Conservation (phyloP, 805 yeast genomes). For the Barnettozyma salicaria region DNA sequence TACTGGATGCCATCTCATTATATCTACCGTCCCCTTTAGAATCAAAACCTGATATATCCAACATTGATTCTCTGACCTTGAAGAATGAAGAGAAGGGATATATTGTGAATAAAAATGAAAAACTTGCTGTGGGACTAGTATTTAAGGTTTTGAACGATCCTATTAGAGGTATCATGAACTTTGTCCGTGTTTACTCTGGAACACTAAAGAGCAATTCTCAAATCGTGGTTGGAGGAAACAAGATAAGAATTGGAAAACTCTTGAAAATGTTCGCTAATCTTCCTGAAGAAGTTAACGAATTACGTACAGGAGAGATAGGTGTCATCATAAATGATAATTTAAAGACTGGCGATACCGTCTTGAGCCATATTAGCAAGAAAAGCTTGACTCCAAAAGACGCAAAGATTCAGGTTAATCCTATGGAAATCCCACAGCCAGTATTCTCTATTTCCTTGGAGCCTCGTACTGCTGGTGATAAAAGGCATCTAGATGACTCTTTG, state of each 20-base stretch:
- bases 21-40: slow-evolving; percentile 83
- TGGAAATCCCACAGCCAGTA: slow-evolving; percentile 85
- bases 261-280: slow-evolving; percentile 84
- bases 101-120: slow-evolving; percentile 48
- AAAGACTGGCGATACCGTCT: slow-evolving; percentile 86
- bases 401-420: slow-evolving; percentile 59
- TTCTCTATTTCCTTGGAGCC: slow-evolving; percentile 86
- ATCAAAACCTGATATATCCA: slow-evolving; percentile 46
- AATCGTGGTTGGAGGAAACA: slow-evolving; percentile 62
- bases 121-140: slow-evolving; percentile 72
- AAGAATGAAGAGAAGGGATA: slow-evolving; percentile 42
- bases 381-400: slow-evolving; percentile 42
- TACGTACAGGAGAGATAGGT: slow-evolving; percentile 82
- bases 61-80: slow-evolving; percentile 27
- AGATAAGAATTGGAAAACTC: slow-evolving; percentile 60
- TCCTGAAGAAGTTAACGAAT: slow-evolving; percentile 60
- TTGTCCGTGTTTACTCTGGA: slow-evolving; percentile 86
- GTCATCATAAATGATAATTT: slow-evolving; percentile 58
- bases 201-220: slow-evolving; percentile 54
- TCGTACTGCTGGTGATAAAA: slow-evolving; percentile 68
- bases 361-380: slow-evolving; percentile 51
- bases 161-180: slow-evolving; percentile 75
- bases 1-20: slow-evolving; percentile 73
- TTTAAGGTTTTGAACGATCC: slow-evolving; percentile 89
- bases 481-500: slow-evolving; percentile 67